Evolutionary conservation across 2,329 filamentous ascomycete genomes (phyloP), one percentile per base, ranked within the genome.

Genomic region (Aspergillus cejpii): DNA sequence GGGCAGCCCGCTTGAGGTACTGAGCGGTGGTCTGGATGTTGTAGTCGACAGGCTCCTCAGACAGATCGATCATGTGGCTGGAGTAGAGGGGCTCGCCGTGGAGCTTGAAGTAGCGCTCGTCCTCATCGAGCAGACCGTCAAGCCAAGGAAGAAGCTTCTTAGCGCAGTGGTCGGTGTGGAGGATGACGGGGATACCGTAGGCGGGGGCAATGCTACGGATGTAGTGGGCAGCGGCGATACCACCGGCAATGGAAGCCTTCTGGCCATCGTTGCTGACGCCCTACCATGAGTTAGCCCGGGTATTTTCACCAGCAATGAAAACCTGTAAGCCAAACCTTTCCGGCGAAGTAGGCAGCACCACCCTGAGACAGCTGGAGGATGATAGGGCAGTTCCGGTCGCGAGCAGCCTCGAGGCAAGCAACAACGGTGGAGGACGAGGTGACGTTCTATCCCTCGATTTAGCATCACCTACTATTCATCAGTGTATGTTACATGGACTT

Each of bases 71-170:
- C 92, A 98, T 98, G 83, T 98, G 92, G 60, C 81, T 87, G 67
- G 83, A 89, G 82, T 94, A 97, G 52, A 97, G 84, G 55, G 92
- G 91, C 72, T 90, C 85, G 74, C 86, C 86, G 68, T 91, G 81
- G 68, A 81, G 70, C 84, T 96, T 94, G 85, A 94, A 96, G 78
- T 90, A 91, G 49, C 76, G 78, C 81, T 97, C 92, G 65, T 97
- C 92, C 60, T 84, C 91, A 53, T 92, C 89, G 60, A 97, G 74
- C 83, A 96, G 90, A 68, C 90, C 90, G 66, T 96, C 90, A 68
- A 97, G 77, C 91, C 91, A 97, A 52, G 92, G 92, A 46, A 97
- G 83, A 48, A 97, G 87, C 84, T 97, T 97, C 86, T 97, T 97
- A 68, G 92, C 91, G 74, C 91, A 95, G 79, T 97, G 92, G 71